Evolutionary conservation across 2,329 filamentous ascomycete species (phyloP), one percentile per base, ranked within the genome.

Genomic region (Fusarium sp.): DNA sequence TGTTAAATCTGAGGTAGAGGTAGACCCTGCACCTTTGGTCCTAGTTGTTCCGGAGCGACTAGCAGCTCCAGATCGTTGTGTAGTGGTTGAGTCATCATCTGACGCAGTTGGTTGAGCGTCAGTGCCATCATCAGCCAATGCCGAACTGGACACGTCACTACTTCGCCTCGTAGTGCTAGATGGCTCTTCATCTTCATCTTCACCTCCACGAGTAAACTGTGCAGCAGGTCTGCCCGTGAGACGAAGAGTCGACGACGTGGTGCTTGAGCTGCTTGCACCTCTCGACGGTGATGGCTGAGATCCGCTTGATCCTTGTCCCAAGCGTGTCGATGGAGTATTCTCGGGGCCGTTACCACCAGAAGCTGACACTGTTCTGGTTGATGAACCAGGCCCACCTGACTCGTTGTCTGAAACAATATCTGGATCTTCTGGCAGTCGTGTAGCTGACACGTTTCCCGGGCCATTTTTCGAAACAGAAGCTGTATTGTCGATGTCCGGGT

Each of bases 401-500:
- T 36, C 31, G 2, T 4, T 13, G 8, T 19, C 53, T 4, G 33
- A 9, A 5, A 23, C 49, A 8, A 15, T n/a, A 0, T 19, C 25
- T 14, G 29, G 9, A 2, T 13, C 11, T 35, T 6, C 35, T 15
- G 44, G 6, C 2, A 29, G 7, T 1, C 15, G n/a, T 2, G 42
- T 7, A 6, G 23, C 23, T 25, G 23, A 25, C 8, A 25, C 8
- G 6, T 2, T 6, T 4, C 10, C n/a, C 4, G 32, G 1, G 4
- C 17, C 2, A 0, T 10, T 19, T 0, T 11, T n/a, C 10, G 55
- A 42, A 14, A 11, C 35, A 13, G 32, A 15, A 11, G 10, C 9
- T 9, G n/a, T 17, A 9, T 7, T 9, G 1, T 21, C 14, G 4
- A 4, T 14, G 0, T 29, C 15, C 0, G 2, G 5, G 6, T 9